Evolutionary conservation across 2,329 filamentous ascomycete genomes (phyloP), one percentile per base, ranked within the genome.

Genomic region (Nannizziopsis barbatae): DNA sequence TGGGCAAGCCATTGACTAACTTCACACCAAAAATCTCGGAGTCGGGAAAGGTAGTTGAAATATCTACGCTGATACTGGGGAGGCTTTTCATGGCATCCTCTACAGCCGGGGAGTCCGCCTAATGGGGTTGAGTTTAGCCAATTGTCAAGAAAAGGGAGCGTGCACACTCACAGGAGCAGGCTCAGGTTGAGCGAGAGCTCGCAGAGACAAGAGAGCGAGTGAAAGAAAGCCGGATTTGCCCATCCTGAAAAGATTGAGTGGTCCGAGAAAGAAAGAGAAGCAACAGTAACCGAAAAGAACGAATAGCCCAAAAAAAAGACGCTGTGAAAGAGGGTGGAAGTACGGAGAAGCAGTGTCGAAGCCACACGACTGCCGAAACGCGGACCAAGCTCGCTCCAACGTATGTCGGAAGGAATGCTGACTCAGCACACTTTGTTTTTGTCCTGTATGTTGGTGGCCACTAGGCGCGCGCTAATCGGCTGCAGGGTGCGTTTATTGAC

Each of bases 21-120:
- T 94, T 95, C 59, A 96, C 81, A 60, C 90, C 92, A 59, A 95
- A 92, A 68, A 94, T 82, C 72, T 93, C 86, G 50, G 76, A 72
- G 55, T 77, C 68, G 27, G 79, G 79, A 67, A 83, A 83, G 31
- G 73, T 72, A 50, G 77, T 71, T 45, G 72, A 69, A 54, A 79
- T 71, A 47, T 69, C 67, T 56, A 82, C 74, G 50, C 72, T 71
- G 52, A 79, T 64, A 52, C 69, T 75, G 56, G 72, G 81, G 65
- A 62, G 83, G 73, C 69, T 78, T 22, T 48, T 48, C 17, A 37
- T 14, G 70, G 72, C 80, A 77, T 65, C 73, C 51, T 82, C 76
- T 56, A 75, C 69, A 47, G 81, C 77, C 54, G 80, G 78, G 60
- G 84, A 66, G 56, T 77, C 70, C 59, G 44, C 42, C 50, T 52